phyloP scores from a whole-genome alignment of 1,139 yeast species.

The Pneumocystis oryctolagi region DNA sequence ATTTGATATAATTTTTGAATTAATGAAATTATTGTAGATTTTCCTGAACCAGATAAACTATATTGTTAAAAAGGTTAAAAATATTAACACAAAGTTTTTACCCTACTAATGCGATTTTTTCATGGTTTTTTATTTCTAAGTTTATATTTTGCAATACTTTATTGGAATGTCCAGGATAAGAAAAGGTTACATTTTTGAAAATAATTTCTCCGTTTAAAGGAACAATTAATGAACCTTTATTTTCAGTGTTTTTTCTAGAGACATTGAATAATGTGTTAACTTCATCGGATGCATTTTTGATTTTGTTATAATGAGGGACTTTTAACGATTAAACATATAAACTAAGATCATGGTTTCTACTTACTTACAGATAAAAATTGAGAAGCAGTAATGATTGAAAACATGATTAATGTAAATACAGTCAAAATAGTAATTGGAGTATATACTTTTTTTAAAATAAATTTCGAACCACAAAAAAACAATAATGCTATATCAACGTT shows the following conservation, averaged over 20 bases:
- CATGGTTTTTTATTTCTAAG: constrained; percentile 48
- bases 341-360: not conserved
- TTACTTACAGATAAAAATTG: constrained; percentile 36
- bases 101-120: constrained; percentile 79
- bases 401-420: constrained; percentile 56
- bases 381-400: constrained; percentile 55
- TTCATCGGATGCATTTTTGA: constrained; percentile 22
- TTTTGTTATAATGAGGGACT: constrained; percentile 59
- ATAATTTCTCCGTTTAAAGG: constrained; percentile 6
- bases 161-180: constrained; percentile 12
- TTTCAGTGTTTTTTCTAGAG: not conserved
- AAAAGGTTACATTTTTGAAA: constrained; percentile 11
- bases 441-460: constrained; percentile 46
- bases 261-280: constrained; percentile 11
- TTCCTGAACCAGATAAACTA: constrained; percentile 73
- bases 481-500: constrained; percentile 38
- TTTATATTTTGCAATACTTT: constrained; percentile 13
- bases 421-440: constrained; percentile 42
- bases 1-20: constrained; percentile 29
- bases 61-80: not conserved
- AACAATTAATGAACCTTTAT: not conserved
- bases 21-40: constrained; percentile 66
- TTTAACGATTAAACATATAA: not conserved
- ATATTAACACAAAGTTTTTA: not conserved
- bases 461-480: constrained; percentile 58